Percentiles rank a stretch among this genome's conserved stretches.
Evolutionary conservation across 2,329 filamentous ascomycete species (phyloP).

Genomic region (Neofusicoccum kwambonambiense): DNA sequence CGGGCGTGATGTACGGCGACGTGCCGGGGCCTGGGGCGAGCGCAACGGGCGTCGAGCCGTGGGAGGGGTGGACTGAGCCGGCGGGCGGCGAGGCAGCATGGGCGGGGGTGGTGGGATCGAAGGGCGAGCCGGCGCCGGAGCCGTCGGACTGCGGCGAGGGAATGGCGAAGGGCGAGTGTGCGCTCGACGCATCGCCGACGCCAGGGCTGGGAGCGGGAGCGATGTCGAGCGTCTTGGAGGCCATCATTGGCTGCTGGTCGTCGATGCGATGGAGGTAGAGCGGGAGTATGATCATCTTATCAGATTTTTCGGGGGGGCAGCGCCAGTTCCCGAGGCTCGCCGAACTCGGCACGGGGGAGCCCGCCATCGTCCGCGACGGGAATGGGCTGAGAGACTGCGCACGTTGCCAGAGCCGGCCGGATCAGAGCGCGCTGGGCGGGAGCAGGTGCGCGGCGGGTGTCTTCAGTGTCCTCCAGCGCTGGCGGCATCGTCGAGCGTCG

Average conservation of each 20-base stretch:
- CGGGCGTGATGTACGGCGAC: slow-evolving; percentile 15
- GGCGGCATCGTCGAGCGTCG: neutral
- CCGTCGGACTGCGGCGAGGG: slow-evolving; percentile 14
- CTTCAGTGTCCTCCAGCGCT: neutral
- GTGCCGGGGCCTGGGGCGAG: slow-evolving; percentile 8
- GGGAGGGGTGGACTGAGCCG: neutral
- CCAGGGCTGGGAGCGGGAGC: slow-evolving; percentile 16
- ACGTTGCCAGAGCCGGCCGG: neutral
- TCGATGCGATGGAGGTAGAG: slow-evolving; percentile 9
- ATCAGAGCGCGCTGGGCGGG: neutral
- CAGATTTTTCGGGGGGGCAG: slow-evolving; percentile 15
- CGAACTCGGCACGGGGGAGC: slow-evolving; percentile 11
- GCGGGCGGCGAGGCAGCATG: slow-evolving; percentile 4
- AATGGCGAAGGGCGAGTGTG: slow-evolving; percentile 13
- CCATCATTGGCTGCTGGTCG: slow-evolving; percentile 15
- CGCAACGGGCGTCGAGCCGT: neutral
- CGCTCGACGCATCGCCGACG: neutral
- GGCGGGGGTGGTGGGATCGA: neutral
- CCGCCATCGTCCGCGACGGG: slow-evolving; percentile 6
- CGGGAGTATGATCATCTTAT: slow-evolving; percentile 16
- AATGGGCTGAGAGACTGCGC: neutral
- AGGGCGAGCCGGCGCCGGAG: slow-evolving; percentile 1
- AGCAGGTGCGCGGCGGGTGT: neutral
- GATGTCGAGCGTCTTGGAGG: slow-evolving; percentile 17
- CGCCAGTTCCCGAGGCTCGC: slow-evolving; percentile 4